These are phyloP conservation scores for Penicillium sp. DNA, from an alignment of 2,329 filamentous ascomycete genomes.

Conservation along the genomic window DNA sequence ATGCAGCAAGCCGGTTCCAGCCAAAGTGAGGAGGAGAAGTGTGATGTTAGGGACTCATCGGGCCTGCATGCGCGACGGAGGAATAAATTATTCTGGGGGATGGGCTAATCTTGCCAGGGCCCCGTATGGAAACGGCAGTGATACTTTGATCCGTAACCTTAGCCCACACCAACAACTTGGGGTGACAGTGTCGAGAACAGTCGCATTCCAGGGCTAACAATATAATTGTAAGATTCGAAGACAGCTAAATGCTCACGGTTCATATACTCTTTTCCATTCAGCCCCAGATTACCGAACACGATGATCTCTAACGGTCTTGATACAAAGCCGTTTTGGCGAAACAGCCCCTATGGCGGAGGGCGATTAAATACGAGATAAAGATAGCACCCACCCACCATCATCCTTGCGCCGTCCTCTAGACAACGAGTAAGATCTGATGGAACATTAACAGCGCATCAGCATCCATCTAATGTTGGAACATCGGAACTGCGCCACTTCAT, in stretches of 20 bases:
- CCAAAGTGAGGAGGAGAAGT: constrained; percentile 9
- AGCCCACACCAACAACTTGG: constrained; percentile 1
- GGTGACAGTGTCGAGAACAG: not conserved
- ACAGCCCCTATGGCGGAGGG: constrained; percentile 7
- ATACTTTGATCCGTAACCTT: constrained; percentile 10
- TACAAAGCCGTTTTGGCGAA: constrained; percentile 7
- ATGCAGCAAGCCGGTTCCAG: not conserved
- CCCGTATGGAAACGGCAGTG: constrained; percentile 23
- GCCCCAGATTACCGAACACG: not conserved
- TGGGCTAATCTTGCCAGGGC: constrained; percentile 10
- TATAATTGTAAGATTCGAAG: not conserved
- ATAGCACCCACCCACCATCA: constrained; percentile 13
- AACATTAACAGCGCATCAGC: constrained; percentile 11
- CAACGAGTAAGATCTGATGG: constrained; percentile 1
- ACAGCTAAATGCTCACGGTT: not conserved
- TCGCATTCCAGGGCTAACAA: not conserved
- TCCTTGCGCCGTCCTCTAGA: constrained; percentile 12
- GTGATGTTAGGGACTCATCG: constrained; percentile 20
- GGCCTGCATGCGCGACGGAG: constrained; percentile 15
- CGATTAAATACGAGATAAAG: constrained; percentile 9
- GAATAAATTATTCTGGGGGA: constrained; percentile 16
- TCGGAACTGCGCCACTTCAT: constrained; percentile 10
- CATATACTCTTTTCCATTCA: not conserved
- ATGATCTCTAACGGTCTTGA: constrained; percentile 1
- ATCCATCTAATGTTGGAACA: not conserved